A percentile compares a stretch with the other conserved stretches of the same genome.
Evolutionary conservation across 345 rosid species (phyloP).

Genomic region (Schrenkiella parvula): DNA sequence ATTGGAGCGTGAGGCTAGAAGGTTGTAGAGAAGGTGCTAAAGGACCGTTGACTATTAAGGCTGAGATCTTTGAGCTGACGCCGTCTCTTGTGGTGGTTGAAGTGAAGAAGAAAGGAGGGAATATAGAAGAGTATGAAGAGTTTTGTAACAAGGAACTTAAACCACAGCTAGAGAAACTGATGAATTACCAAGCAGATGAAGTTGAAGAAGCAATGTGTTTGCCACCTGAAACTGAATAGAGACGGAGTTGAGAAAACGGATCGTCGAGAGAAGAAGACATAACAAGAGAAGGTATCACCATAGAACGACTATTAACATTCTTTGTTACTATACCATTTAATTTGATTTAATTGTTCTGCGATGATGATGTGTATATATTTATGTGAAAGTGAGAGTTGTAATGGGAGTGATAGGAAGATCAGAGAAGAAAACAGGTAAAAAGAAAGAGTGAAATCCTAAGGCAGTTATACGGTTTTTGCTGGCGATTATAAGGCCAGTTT

Average conservation of each 20-base stretch:
- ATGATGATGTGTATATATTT: slow-evolving; percentile 11
- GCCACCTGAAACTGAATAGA: slow-evolving; percentile 62
- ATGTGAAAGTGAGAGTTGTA: slow-evolving; percentile 28
- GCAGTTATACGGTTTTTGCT: slow-evolving; percentile 34
- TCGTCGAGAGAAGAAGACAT: slow-evolving; percentile 30
- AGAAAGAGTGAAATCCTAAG: neutral
- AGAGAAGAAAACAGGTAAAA: slow-evolving; percentile 1
- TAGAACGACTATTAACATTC: slow-evolving; percentile 17
- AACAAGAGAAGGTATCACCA: slow-evolving; percentile 19
- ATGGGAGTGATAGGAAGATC: slow-evolving; percentile 30
- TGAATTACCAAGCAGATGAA: slow-evolving; percentile 44
- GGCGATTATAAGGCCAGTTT: slow-evolving; percentile 25
- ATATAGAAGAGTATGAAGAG: slow-evolving; percentile 74
- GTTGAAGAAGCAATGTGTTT: slow-evolving; percentile 32
- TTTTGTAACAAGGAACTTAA: slow-evolving; percentile 69
- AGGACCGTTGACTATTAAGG: slow-evolving; percentile 57
- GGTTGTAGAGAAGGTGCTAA: slow-evolving; percentile 62
- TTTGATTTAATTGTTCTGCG: neutral
- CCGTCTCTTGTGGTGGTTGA: slow-evolving; percentile 68
- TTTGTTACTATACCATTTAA: slow-evolving; percentile 9
- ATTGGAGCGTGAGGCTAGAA: slow-evolving; percentile 66
- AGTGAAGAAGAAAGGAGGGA: slow-evolving; percentile 95
- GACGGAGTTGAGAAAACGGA: slow-evolving; percentile 3
- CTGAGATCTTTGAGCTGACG: slow-evolving; percentile 64
- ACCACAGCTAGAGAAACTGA: slow-evolving; percentile 70